Evolutionary conservation across 305 asterid species (phyloP).

Genomic region (Solanum hybrid): DNA sequence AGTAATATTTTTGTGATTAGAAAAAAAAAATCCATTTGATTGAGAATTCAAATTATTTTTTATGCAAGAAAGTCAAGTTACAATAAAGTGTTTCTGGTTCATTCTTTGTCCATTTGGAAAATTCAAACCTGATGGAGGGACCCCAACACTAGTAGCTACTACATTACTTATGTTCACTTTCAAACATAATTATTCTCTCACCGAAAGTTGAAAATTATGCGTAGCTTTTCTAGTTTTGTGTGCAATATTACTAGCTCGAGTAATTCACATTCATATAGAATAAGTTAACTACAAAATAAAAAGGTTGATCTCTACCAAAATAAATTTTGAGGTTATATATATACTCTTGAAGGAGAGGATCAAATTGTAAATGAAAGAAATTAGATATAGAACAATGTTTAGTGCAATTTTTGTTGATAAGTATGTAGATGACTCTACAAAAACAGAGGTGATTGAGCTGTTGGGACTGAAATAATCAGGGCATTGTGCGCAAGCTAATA

Average conservation of each 20-base stretch:
- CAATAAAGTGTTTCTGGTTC: neutral
- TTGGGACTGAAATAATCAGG: neutral
- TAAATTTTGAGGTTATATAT: neutral
- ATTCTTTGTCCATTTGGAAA: neutral
- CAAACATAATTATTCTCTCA: neutral
- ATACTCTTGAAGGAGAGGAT: neutral
- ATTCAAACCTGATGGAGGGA: neutral
- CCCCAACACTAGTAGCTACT: neutral
- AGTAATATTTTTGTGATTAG: neutral
- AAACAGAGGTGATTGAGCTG: neutral
- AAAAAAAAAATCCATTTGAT: neutral
- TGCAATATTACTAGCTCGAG: accelerated
- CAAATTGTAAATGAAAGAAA: neutral
- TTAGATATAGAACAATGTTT: neutral
- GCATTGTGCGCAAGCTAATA: neutral
- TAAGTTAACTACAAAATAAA: neutral
- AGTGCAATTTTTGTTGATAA: neutral
- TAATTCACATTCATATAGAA: neutral
- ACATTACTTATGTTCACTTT: neutral
- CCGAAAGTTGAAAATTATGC: neutral
- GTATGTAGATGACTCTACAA: neutral
- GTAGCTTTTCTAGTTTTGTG: neutral
- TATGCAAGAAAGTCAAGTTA: neutral
- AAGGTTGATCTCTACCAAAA: neutral
- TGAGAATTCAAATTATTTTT: neutral